Evolutionary conservation across 495 filamentous ascomycete species (phyloP).

Genomic region (Talaromyces nanjingensis): DNA sequence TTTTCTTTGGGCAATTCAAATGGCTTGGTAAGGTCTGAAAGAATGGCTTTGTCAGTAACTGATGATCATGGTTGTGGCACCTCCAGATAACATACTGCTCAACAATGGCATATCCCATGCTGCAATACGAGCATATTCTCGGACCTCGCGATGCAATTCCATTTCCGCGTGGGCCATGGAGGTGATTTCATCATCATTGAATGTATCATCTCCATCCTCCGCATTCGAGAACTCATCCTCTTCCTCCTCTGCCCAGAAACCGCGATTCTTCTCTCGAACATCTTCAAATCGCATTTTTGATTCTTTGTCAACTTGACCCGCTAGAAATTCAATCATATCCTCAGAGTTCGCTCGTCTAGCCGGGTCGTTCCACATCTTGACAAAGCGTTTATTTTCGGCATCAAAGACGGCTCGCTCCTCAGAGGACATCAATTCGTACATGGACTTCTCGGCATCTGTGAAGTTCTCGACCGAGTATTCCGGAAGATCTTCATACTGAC

Average conservation of each 20-base stretch:
- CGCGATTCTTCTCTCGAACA: constrained; percentile 19
- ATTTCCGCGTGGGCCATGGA: constrained; percentile 75
- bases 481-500: constrained; percentile 26
- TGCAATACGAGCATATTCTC: constrained; percentile 78
- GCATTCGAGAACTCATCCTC: constrained; percentile 42
- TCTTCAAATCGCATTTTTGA: constrained; percentile 30
- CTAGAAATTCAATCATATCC: constrained; percentile 25
- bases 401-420: constrained; percentile 40
- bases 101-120: constrained; percentile 97
- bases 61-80: constrained; percentile 8
- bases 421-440: constrained; percentile 42
- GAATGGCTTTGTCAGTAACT: constrained; percentile 17
- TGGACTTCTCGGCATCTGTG: constrained; percentile 31
- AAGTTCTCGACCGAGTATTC: constrained; percentile 36
- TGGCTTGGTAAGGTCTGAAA: constrained; percentile 68
- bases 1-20: constrained; percentile 62
- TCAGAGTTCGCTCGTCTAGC: constrained; percentile 22
- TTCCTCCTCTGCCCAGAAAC: constrained; percentile 50
- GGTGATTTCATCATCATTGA: constrained; percentile 75
- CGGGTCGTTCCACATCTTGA: constrained; percentile 35
- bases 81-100: constrained; percentile 54
- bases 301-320: constrained; percentile 27
- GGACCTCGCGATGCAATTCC: constrained; percentile 79
- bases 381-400: constrained; percentile 26
- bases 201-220: constrained; percentile 57